Base-by-base conservation (phyloP, 2,329 filamentous ascomycete species). In the Kalmusia sp. region DNA sequence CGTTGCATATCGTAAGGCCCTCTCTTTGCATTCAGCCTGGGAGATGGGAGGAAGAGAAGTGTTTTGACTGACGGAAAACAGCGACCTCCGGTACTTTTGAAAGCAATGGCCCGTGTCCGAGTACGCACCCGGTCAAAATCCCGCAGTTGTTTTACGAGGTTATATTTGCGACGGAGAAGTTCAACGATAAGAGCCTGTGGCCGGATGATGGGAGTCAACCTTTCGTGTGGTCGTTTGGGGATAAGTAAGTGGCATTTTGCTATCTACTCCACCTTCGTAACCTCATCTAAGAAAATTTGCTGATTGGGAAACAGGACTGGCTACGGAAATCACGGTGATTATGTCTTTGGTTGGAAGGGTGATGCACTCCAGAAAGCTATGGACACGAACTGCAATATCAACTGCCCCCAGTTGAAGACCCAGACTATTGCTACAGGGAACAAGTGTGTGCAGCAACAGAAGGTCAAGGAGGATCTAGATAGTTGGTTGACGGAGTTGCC, bases 401-500 rank as follows among this genome's bases (percentile, higher is more conserved):
- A 65, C 28, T 63, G 80, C 67, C 65, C 77, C 15, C 63, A 67
- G 21, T 72, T 82, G 55, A 79, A 76, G 38, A 74, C 73, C 46
- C 79, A 80, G 71, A 65, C 70, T 31, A 74, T 80, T 46, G 75
- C 75, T 30, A 61, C 68, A 49, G 81, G 80, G 65, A 80, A 76
- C 59, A 71, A 77, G 45, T 82, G 80, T 73, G 76, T 69, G 85
- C 90, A 96, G 68, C 80, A 84, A 9, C 79, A 80, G 0, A 80
- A 82, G 1, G 82, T 95, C 34, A 81, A 88, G 58, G 92, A 95
- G 70, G 91, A 93, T 64, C 85, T 95, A 8, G 91, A 95, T 63
- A 90, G 89, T 61, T 90, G 91, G 81, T 77, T 96, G 35, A 59
- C 48, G 5, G 61, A 66, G 40, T 40, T 66, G 28, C 63, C 63